Conservation (phyloP, 768 basidiomycete genomes). For the Pleurotus pulmonarius region DNA sequence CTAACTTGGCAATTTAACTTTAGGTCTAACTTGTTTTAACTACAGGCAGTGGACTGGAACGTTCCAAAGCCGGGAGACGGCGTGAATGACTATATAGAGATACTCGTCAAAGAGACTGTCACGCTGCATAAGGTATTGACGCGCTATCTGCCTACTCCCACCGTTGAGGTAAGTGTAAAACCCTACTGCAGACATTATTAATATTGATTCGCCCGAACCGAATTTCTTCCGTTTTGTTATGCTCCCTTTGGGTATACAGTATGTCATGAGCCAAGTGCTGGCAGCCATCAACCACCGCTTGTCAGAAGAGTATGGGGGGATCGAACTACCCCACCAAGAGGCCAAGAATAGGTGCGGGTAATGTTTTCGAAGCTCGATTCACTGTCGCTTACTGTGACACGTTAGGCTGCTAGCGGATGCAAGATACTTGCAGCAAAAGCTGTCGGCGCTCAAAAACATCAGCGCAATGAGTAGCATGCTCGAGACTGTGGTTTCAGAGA, state of each 20-base stretch:
- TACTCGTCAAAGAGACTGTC: constrained; percentile 91
- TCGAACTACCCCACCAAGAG: constrained; percentile 78
- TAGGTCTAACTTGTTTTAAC: not conserved
- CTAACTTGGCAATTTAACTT: not conserved
- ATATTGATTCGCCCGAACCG: constrained; percentile 11
- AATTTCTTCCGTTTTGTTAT: constrained; percentile 11
- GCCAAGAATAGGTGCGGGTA: constrained; percentile 77
- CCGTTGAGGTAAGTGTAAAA: constrained; percentile 70
- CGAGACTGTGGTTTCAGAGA: constrained; percentile 82
- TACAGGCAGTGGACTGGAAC: constrained; percentile 78
- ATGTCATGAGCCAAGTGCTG: constrained; percentile 94
- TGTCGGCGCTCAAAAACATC: constrained; percentile 72
- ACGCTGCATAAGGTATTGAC: constrained; percentile 95
- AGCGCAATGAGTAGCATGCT: constrained; percentile 73
- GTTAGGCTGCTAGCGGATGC: constrained; percentile 78
- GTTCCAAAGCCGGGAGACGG: constrained; percentile 55
- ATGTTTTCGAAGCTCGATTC: too few relatives aligned
- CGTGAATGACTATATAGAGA: constrained; percentile 87
- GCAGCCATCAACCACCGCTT: constrained; percentile 89
- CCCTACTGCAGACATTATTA: constrained; percentile 2
- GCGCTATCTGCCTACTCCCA: constrained; percentile 73
- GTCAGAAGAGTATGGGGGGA: constrained; percentile 78
- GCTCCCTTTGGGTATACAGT: constrained; percentile 38
- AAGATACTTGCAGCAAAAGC: constrained; percentile 69
- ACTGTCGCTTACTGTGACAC: constrained; percentile 5